Evolutionary conservation across 176 grass and related monocot species (phyloP).

Genomic region (Musa beccarii): DNA sequence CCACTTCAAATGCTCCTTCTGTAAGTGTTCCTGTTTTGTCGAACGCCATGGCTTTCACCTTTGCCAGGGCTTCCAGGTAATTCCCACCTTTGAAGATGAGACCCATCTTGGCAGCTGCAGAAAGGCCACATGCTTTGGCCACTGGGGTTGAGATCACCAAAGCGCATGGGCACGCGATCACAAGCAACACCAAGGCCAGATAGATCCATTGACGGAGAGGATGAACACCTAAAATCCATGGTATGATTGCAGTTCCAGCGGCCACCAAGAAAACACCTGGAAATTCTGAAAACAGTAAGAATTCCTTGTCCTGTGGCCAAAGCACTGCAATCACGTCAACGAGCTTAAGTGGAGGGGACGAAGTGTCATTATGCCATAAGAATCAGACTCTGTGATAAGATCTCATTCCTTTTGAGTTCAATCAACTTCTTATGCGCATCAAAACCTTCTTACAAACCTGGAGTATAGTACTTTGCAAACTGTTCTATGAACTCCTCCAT

Average conservation of each 20-base stretch:
- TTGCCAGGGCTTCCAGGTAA: conserved; percentile 11
- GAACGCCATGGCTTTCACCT: conserved; percentile 8
- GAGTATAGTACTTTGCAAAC: conserved; percentile 9
- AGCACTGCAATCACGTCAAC: neutral
- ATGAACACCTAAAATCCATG: conserved; percentile 5
- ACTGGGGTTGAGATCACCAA: conserved; percentile 13
- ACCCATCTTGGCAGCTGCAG: conserved; percentile 15
- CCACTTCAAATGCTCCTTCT: conserved; percentile 5
- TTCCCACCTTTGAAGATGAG: conserved; percentile 10
- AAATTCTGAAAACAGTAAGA: neutral
- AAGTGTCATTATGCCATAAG: too few relatives aligned
- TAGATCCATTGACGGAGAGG: conserved; percentile 11
- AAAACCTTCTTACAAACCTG: neutral
- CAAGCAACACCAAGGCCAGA: conserved; percentile 1
- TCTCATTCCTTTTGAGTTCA: neutral
- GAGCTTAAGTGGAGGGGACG: too few relatives aligned
- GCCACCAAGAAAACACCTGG: conserved; percentile 9
- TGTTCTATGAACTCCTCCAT: conserved; percentile 16
- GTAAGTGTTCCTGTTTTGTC: conserved; percentile 17
- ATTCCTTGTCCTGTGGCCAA: neutral
- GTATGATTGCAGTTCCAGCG: neutral
- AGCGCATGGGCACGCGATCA: conserved; percentile 9
- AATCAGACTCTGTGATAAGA: too few relatives aligned
- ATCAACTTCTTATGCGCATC: neutral
- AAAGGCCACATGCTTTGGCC: conserved; percentile 9